Evolutionary conservation across 1,284 basidiomycete genomes (phyloP), one percentile per base, ranked within the genome.

Genomic region (Rhodofomes roseus): DNA sequence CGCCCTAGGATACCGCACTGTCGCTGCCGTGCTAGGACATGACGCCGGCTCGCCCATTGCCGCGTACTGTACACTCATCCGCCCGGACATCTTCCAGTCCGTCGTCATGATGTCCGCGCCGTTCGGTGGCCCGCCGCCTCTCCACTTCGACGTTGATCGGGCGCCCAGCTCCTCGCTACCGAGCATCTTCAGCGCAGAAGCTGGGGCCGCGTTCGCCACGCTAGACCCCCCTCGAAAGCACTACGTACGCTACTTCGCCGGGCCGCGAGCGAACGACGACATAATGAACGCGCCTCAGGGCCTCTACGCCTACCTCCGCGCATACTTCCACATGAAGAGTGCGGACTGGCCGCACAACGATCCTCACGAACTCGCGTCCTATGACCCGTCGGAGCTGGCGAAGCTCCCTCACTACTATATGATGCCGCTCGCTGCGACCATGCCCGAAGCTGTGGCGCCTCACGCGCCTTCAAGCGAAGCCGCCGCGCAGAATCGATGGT

Each of bases 61-160:
- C 4, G 82, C 77, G 1, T 74, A 76, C 67, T 82, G 81, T 62
- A 76, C 83, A 4, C 76, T 84, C 59, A 76, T 80, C 34, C 75
- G 80, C 4, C 85, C 84, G 0, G 82, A 86, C 59, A 59, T 87
- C 5, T 85, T 87, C 70, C 71, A 71, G 46, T 76, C 78, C 6
- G 76, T 85, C 50, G 80, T 86, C 25, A 69, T 86, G 65, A 85
- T 86, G 82, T 85, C 84, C 63, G 76, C 76, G 2, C 83, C 85
- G 0, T 86, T 81, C 66, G 63, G 75, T 1, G 83, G 83, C 0
- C 68, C 78, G 1, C 78, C 79, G 20, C 57, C 73, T 1, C 66
- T 75, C 22, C 65, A 66, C 7, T 63, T 63, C 36, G 63, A 66
- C 11, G 63, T 62, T 25, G 50, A 68, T 5, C 63, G 65, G 11